Evolutionary conservation across 345 rosid genomes (phyloP).

Genomic region (Acer negundo): DNA sequence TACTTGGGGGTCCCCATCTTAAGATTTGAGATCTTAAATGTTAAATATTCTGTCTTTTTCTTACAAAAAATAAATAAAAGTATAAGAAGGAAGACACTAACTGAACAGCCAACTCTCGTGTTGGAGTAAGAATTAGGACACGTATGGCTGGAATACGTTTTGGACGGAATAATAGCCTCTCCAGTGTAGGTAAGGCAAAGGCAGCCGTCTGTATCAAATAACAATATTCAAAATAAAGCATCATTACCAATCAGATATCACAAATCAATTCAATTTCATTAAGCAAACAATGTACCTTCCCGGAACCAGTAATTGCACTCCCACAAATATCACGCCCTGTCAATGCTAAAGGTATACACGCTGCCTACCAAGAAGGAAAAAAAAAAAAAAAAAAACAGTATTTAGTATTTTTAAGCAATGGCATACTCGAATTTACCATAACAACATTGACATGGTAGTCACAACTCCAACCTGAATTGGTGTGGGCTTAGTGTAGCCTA

Average conservation of each 20-base stretch:
- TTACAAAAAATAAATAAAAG: neutral
- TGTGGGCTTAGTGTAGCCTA: constrained; percentile 89
- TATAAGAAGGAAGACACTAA: constrained; percentile 37
- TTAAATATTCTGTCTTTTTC: neutral
- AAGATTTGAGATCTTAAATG: neutral
- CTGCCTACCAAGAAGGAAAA: constrained; percentile 58
- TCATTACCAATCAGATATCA: neutral
- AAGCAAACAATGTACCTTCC: constrained; percentile 57
- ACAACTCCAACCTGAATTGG: constrained; percentile 74
- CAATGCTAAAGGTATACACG: constrained; percentile 84
- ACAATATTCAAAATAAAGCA: constrained; percentile 12
- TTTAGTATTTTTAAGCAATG: neutral
- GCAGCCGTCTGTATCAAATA: constrained; percentile 78
- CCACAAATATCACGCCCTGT: constrained; percentile 96
- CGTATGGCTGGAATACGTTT: constrained; percentile 79
- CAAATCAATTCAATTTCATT: neutral
- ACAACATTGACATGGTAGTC: neutral
- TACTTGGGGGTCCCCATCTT: neutral
- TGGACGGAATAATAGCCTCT: constrained; percentile 88
- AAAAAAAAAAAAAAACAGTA: neutral
- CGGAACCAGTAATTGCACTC: constrained; percentile 97
- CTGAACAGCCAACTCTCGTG: constrained; percentile 95
- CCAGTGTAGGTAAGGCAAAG: constrained; percentile 82
- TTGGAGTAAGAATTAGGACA: constrained; percentile 92
- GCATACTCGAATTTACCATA: neutral